Percentiles rank a stretch among this genome's conserved stretches.
Conservation (phyloP, 345 rosid species). For the Toxicodendron radicans region DNA sequence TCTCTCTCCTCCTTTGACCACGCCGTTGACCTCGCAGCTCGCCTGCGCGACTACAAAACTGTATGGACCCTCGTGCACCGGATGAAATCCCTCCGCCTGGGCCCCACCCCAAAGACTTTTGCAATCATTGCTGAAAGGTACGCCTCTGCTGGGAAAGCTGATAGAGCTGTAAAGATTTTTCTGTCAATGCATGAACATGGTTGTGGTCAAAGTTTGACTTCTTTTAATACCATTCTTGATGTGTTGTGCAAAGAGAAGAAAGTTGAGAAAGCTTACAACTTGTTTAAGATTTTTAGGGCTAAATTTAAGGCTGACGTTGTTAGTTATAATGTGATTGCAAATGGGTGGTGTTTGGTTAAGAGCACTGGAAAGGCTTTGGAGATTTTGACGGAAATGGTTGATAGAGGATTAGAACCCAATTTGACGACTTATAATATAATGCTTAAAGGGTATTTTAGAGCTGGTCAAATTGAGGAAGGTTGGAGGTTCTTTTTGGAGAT, state of each 20-base stretch:
- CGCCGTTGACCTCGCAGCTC: slow-evolving; percentile 80
- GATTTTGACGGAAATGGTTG: slow-evolving; percentile 83
- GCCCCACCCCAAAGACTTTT: slow-evolving; percentile 65
- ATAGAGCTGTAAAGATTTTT: slow-evolving; percentile 67
- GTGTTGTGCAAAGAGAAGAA: slow-evolving; percentile 66
- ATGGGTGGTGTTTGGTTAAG: slow-evolving; percentile 94
- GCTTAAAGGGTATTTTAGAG: slow-evolving; percentile 78
- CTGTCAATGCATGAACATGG: slow-evolving; percentile 86
- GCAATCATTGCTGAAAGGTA: slow-evolving; percentile 82
- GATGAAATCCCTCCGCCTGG: slow-evolving; percentile 67
- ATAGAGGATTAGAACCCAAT: slow-evolving; percentile 62
- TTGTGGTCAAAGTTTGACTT: slow-evolving; percentile 63
- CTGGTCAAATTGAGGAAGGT: slow-evolving; percentile 76
- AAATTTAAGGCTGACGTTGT: slow-evolving; percentile 71
- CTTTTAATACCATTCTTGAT: slow-evolving; percentile 86
- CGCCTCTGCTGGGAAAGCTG: slow-evolving; percentile 67
- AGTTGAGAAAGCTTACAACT: slow-evolving; percentile 70
- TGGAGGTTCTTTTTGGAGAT: slow-evolving; percentile 87
- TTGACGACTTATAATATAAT: slow-evolving; percentile 67
- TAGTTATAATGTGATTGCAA: slow-evolving; percentile 72
- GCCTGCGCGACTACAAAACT: slow-evolving; percentile 56
- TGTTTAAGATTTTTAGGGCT: slow-evolving; percentile 62
- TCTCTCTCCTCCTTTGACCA: slow-evolving; percentile 74
- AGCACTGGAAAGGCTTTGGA: slow-evolving; percentile 71
- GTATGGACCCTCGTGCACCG: slow-evolving; percentile 55